Evolutionary conservation across 1,284 basidiomycete species (phyloP), one percentile per base, ranked within the genome.

Genomic region (Fomitopsis schrenkii): DNA sequence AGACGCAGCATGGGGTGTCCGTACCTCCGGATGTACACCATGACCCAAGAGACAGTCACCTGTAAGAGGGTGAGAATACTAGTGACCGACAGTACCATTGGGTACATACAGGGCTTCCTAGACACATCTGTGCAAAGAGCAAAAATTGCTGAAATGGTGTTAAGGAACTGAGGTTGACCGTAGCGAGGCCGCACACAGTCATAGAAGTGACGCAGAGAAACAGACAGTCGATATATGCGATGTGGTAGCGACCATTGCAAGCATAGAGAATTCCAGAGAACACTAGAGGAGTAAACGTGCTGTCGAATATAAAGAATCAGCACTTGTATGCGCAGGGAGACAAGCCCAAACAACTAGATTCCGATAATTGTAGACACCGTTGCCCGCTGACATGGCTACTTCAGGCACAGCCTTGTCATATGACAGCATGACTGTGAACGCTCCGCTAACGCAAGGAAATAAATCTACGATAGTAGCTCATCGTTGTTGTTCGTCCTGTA

Each of bases 131-230:
- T 22, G 90, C 69, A 72, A 90, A 89, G 57, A 94, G 69, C 26
- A 95, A 79, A 17, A 77, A 78, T 77, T 95, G 93, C 71, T 95
- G 93, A 78, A 86, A 91, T 53, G 76, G 75, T 1, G 91, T 94
- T 68, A 92, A 75, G 50, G 79, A 77, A 70, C 88, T 92, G 67
- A 94, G 74, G 72, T 94, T 86, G 66, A 93, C 77, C 5, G 91
- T 87, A 46, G 83, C 80, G 30, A 95, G 78, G 14, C 93, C 92
- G 67, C 90, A 92, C 61, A 93, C 88, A 3, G 87, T 87, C 79
- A 93, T 86, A 9, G 90, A 86, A 72, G 87, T 91, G 69, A 93
- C 82, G 63, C 85, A 91, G 68, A 83, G 82, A 77, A 86, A 95
- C 48, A 94, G 80, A 12, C 86, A 79, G 70, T 94, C 92, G 70